Base-by-base conservation (phyloP, 2,329 filamentous ascomycete genomes). In the Pseudogymnoascus sp. region DNA sequence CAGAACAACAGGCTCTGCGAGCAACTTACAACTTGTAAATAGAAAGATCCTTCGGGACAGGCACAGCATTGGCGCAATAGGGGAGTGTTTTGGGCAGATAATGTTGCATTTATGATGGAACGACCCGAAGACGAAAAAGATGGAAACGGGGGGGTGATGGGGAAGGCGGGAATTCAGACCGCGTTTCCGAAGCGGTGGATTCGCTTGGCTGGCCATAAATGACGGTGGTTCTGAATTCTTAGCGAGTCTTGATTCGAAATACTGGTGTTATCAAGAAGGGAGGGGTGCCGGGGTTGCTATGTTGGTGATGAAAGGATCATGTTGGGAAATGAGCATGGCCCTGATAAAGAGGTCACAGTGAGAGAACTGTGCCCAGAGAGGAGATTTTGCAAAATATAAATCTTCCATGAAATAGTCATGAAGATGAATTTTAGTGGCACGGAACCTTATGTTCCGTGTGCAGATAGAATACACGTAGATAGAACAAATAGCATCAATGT, bases 1-100 rank as follows among this genome's bases (percentile, higher is more conserved):
- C 61, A 34, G 63, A 63, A 46, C 56, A 67, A 64, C 43, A 65
- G 38, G 59, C 66, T 63, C 67, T 74, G 46, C 68, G 68, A 40
- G 61, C 65, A 37, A 69, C 63, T 53, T 73, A 73, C 65, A 75
- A 72, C 63, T 64, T 73, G 69, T 74, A 72, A 72, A 72, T 69
- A 67, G 61, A 66, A 64, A 65, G 61, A 66, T 67, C 59, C 62
- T 65, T 64, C 53, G 66, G 63, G 53, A 53, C 59, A 60, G 25
- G 18, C 36, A 60, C 34, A 40, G 59, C 31, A 60, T 40, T 25
- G 60, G 60, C 60, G 60, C 59, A 61, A 61, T 31, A 46, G 59
- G 40, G 59, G 59, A 40, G 59, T 56, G 49, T 34, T 56, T 56
- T 56, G 49, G 49, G 49, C 49, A 56, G 36, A 56, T 56, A 56